Base-by-base conservation (phyloP, 306 rosid genomes). In the Cyclanthera cordifolia region DNA sequence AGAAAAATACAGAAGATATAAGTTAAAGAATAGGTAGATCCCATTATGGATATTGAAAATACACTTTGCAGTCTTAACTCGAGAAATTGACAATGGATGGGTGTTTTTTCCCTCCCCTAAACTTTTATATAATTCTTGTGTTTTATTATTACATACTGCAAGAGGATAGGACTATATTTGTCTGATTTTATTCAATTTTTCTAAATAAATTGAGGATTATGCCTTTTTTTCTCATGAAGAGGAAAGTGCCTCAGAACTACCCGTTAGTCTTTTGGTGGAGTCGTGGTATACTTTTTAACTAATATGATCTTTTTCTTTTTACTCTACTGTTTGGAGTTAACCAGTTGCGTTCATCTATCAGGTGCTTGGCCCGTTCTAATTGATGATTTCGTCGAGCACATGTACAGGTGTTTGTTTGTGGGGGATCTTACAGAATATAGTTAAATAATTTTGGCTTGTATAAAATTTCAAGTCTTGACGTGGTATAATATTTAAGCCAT, bases 301-400 rank as follows among this genome's bases (percentile, higher is more conserved):
- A 77, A 48, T 69, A 34, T 17, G n/a, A n/a, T n/a, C n/a, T 16
- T 8, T 8, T 28, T 45, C 5, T 13, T 59, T 28, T 28, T 72
- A 19, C 23, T 76, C 17, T 51, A 21, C 58, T 46, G 9, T 47
- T 24, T 66, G 25, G 24, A 46, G 43, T 52, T 5, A 50, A n/a
- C 69, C 71, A 63, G 21, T 65, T 43, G 25, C 15, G 10, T 58
- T 55, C 24, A 71, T 82, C 72, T 76, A 72, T 66, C 85, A 94
- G 99, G 99, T 81, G 99, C 99, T 77, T 94, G 99, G 99, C 99
- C 99, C 27, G 90, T 94, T 77, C 77, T 94, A 69, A 82, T 94
- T 61, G 99, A 94, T 83, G 99, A 94, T 63, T 94, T 94, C 24
- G 97, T 94, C 2, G 97, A 94, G 81, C 95, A 90, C 37, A 86